Conservation (phyloP, 1,284 basidiomycete genomes). For the Dichomitus squalens region DNA sequence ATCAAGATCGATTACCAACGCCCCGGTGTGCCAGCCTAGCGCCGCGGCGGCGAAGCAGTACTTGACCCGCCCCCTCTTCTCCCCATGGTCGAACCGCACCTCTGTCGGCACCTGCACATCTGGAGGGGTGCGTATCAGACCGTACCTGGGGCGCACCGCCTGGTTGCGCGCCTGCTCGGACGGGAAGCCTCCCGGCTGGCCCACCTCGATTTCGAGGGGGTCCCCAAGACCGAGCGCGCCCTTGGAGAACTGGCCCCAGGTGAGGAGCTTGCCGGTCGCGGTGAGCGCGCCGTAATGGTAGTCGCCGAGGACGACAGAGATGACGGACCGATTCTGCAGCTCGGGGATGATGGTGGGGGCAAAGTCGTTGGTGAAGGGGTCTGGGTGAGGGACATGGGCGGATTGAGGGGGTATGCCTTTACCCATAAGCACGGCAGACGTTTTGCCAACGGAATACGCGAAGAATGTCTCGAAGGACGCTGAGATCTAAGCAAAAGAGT, state of each 20-base stretch:
- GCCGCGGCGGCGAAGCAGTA: slow-evolving; percentile 82
- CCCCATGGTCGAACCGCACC: slow-evolving; percentile 67
- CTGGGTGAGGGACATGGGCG: background rate
- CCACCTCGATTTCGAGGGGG: slow-evolving; percentile 51
- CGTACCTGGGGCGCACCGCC: slow-evolving; percentile 34
- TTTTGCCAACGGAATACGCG: slow-evolving; percentile 74
- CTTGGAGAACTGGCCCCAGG: slow-evolving; percentile 80
- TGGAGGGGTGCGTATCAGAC: slow-evolving; percentile 40
- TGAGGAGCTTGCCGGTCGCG: slow-evolving; percentile 71
- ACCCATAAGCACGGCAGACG: slow-evolving; percentile 70
- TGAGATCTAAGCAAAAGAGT: slow-evolving; percentile 62
- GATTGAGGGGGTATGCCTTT: slow-evolving; percentile 42
- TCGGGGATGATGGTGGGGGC: slow-evolving; percentile 65
- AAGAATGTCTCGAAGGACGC: slow-evolving; percentile 82
- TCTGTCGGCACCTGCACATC: slow-evolving; percentile 61
- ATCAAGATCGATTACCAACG: slow-evolving; percentile 80
- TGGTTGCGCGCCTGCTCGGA: slow-evolving; percentile 38
- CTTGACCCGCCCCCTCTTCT: slow-evolving; percentile 49
- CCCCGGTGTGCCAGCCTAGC: slow-evolving; percentile 88
- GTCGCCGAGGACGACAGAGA: slow-evolving; percentile 87
- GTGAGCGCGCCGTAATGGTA: slow-evolving; percentile 90
- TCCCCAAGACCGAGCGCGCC: slow-evolving; percentile 87
- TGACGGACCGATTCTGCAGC: slow-evolving; percentile 74
- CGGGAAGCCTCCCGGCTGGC: slow-evolving; percentile 63
- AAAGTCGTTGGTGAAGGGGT: slow-evolving; percentile 21